Base-by-base conservation (phyloP, 306 rosid species). In the Vigna unguiculata region DNA sequence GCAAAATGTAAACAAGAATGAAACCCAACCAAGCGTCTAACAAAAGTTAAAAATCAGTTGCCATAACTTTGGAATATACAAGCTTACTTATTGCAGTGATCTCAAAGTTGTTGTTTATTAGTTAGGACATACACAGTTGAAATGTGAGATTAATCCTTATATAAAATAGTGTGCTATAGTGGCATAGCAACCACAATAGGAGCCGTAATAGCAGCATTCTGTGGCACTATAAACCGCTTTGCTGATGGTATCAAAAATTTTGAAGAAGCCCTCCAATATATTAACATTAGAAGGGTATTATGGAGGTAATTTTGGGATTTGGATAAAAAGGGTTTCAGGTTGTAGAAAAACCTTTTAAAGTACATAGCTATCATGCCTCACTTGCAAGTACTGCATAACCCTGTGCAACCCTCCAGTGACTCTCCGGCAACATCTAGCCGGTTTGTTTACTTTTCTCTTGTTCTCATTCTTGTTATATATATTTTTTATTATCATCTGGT, bases 11-110 rank as follows among this genome's bases (percentile, higher is more conserved):
- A 54, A 68, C 60, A 46, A 46, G 30, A 38, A 65, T 22, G 60
- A 64, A 79, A 72, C n/a, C 61, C 32, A 63, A 20, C 16, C 57
- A 77, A 13, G 40, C 46, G 36, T 30, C 49, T 17, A 62, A 60
- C 30, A 25, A 19, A 68, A 63, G 22, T 21, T 19, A 63, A 41
- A n/a, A 3, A 47, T 57, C 58, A 69, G 21, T 46, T 25, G 14
- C 4, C 62, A 55, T 55, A 55, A 21, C 62, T 34, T 22, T 4
- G 22, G 61, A 22, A 32, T 55, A 69, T 40, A 17, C 5, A 60
- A 38, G 60, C 59, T 65, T 55, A 40, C 11, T 15, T 69, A 69
- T 22, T 69, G 24, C 25, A 5, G 32, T 57, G 66, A 47, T 57
- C 36, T 22, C 14, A 70, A 48, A n/a, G 7, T 17, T 55, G 52